Base-by-base conservation (phyloP, 345 rosid species). In the Rhizophora mangle region DNA sequence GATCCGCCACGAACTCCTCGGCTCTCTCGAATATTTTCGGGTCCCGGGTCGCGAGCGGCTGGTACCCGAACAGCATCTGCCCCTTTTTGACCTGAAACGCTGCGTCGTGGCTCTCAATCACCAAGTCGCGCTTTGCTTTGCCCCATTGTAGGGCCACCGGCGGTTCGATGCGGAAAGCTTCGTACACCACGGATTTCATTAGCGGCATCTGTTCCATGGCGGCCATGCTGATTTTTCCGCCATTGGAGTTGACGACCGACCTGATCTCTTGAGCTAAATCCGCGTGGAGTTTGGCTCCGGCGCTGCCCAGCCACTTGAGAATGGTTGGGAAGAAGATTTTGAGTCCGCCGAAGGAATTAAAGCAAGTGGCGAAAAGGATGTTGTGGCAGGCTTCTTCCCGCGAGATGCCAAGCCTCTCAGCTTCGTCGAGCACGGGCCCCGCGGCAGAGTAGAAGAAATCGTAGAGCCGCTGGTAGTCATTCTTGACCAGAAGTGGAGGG, bases 321-420 rank as follows among this genome's bases (percentile, higher is more conserved):
- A 84, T 8, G 73, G 47, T 85, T 8, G 97, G 88, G 74, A 94
- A 86, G 31, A 94, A 64, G 22, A 88, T 3, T 43, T 76, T 91
- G 82, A 94, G 78, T 18, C 98, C 98, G 7, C 96, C 98, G 71
- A 84, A 91, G 16, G 97, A 78, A 70, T 94, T 94, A 59, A 94
- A 94, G 78, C 98, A 93, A 27, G 96, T 87, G 74, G 91, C 77
- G 81, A 94, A 94, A 30, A 91, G 54, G 15, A 94, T 74, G 66
- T 94, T 94, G 75, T 94, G 96, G 72, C 87, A 77, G 0, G 97
- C 96, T 74, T 94, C 97, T 18, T 89, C 98, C 7, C 89, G 67
- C 2, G 97, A 85, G 62, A 94, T 72, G 5, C 91, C 96, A 62
- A 85, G 15, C 19, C 67, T 78, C 73, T 88, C 92, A 3, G 96